Evolutionary conservation across 495 filamentous ascomycete genomes (phyloP), one percentile per base, ranked within the genome.

Genomic region (Aspergillus nidulans): DNA sequence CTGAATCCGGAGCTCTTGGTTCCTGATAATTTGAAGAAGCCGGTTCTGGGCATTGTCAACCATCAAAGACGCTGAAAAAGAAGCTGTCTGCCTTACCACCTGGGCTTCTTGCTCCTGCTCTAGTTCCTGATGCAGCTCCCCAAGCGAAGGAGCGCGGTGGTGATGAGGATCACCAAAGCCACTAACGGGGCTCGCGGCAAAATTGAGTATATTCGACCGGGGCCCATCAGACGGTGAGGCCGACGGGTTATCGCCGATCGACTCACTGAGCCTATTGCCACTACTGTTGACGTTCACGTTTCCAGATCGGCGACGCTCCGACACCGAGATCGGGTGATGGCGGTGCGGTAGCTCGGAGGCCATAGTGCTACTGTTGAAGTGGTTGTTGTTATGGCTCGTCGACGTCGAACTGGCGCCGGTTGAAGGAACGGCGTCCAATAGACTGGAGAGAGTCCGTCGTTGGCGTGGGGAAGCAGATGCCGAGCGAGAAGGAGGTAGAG

Each of bases 71-170:
- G 13, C 36, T 16, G 12, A 19, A 20, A 18, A 24, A 21, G 12
- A 16, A 40, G 26, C 19, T 21, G 28, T 26, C 23, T 19, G 39
- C 30, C 59, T 52, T 63, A 90, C 87, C 69, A 98, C 94, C 73
- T 96, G 92, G 10, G 85, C 90, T 70, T 98, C 94, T 69, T 96
- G 92, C 66, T 98, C 94, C 46, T 87, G 88, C 70, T 98, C 94
- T 6, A 97, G 77, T 65, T 96, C 90, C 62, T 98, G 92, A 65
- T 97, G 92, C 34, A 98, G 77, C 70, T 97, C 92, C n/a, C 92
- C 92, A 41, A 97, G 70, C 52, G 89, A 95, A 1, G 91, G 91
- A 8, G 88, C 73, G 9, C 83, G 81, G 46, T 81, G 81, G 61
- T 89, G 87, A 58, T 85, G 83, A 7, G 83, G 80, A 56, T 84